phyloP scores from a whole-genome alignment of 495 filamentous ascomycete species.

The Neurospora sp. region DNA sequence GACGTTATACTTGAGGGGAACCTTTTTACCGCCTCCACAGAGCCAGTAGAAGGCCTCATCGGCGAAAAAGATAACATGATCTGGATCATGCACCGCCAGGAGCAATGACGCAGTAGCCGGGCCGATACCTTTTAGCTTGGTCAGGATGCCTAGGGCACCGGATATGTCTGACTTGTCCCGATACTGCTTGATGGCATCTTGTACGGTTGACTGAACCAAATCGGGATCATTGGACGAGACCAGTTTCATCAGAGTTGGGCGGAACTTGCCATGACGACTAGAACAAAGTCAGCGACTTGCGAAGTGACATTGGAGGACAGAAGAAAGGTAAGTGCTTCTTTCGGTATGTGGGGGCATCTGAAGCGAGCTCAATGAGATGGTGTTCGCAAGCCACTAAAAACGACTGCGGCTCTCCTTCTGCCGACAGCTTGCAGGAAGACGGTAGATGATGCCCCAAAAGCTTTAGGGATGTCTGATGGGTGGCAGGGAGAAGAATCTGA shows the following conservation, averaged over 20 bases:
- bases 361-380: neutral
- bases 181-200: constrained; percentile 39
- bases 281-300: neutral
- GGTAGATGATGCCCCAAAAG: neutral
- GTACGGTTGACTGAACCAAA: constrained; percentile 32
- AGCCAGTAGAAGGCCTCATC: constrained; percentile 68
- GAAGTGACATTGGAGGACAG: constrained; percentile 1
- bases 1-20: constrained; percentile 50
- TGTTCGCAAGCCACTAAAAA: neutral
- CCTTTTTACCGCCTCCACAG: constrained; percentile 34
- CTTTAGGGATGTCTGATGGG: neutral
- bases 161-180: constrained; percentile 34
- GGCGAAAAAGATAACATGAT: constrained; percentile 59
- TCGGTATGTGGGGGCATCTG: neutral
- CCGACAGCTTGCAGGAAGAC: neutral
- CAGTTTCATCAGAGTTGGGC: constrained; percentile 57
- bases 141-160: constrained; percentile 39
- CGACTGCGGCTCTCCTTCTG: neutral
- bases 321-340: neutral
- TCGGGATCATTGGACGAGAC: constrained; percentile 48
- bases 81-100: constrained; percentile 48
- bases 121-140: constrained; percentile 51
- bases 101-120: constrained; percentile 65
- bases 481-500: neutral
- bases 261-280: constrained; percentile 56